Evolutionary conservation across 345 rosid species (phyloP).

Genomic region (Bruguiera sexangula): DNA sequence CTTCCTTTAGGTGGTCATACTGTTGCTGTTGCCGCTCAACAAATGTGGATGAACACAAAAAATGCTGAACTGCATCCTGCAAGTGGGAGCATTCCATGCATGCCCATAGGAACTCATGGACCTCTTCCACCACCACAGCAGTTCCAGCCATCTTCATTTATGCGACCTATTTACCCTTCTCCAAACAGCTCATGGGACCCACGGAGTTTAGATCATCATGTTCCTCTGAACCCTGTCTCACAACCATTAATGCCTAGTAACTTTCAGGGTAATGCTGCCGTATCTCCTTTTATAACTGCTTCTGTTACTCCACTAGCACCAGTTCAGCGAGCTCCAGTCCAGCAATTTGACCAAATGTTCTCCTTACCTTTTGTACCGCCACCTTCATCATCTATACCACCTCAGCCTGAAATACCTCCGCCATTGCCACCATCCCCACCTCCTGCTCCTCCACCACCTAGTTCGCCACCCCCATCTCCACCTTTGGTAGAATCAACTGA

Average conservation of each 20-base stretch:
- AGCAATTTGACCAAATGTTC: conserved; percentile 59
- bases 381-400: conserved; percentile 40
- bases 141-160: conserved; percentile 63
- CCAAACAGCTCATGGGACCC: conserved; percentile 78
- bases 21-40: conserved; percentile 36
- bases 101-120: conserved; percentile 51
- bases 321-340: conserved; percentile 58
- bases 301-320: conserved; percentile 75
- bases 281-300: conserved; percentile 69
- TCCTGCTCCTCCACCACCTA: conserved; percentile 87
- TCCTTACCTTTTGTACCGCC: conserved; percentile 49
- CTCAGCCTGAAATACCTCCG: conserved; percentile 35
- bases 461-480: conserved; percentile 68
- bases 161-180: conserved; percentile 61
- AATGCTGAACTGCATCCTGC: conserved; percentile 38
- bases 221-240: conserved; percentile 50
- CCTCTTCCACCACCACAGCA: conserved; percentile 64
- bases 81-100: conserved; percentile 55
- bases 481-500: conserved; percentile 39
- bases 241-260: conserved; percentile 44
- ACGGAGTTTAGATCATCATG: conserved; percentile 51
- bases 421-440: conserved; percentile 71
- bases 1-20: conserved; percentile 32
- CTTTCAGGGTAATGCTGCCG: conserved; percentile 48
- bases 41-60: conserved; percentile 37